Evolutionary conservation across 148 eudicot genomes (phyloP).

Genomic region (Rhododendron ferrugineum): DNA sequence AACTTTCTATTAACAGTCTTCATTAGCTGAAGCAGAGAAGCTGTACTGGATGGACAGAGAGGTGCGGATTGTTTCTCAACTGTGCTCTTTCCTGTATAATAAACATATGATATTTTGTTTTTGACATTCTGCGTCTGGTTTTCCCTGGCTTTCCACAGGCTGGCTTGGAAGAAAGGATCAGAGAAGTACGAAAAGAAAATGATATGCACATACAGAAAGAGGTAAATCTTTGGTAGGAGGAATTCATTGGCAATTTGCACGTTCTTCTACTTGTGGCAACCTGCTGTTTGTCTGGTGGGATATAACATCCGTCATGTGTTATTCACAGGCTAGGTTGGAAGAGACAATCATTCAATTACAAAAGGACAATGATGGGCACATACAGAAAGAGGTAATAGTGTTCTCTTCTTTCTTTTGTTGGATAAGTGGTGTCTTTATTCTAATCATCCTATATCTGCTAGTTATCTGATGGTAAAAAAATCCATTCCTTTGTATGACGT

Average conservation of each 20-base stretch:
- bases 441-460: neutral
- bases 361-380: slow-evolving; percentile 33
- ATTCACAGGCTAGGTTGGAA: slow-evolving; percentile 40
- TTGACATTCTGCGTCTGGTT: neutral
- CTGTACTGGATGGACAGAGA: slow-evolving; percentile 39
- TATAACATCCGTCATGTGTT: neutral
- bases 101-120: neutral
- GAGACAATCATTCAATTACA: slow-evolving; percentile 39
- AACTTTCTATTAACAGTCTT: slow-evolving; percentile 27
- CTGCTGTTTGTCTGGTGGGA: neutral
- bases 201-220: neutral
- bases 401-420: neutral
- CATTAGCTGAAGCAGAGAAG: slow-evolving; percentile 31
- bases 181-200: neutral
- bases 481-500: neutral
- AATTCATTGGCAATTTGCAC: neutral
- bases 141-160: neutral
- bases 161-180: slow-evolving; percentile 2
- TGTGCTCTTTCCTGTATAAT: neutral
- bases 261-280: neutral
- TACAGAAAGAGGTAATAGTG: slow-evolving; percentile 44
- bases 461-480: neutral
- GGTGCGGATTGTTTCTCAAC: slow-evolving; percentile 20
- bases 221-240: neutral
- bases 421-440: neutral